Evolutionary conservation across 768 basidiomycete species (phyloP).

Genomic region (Phaffia australis): DNA sequence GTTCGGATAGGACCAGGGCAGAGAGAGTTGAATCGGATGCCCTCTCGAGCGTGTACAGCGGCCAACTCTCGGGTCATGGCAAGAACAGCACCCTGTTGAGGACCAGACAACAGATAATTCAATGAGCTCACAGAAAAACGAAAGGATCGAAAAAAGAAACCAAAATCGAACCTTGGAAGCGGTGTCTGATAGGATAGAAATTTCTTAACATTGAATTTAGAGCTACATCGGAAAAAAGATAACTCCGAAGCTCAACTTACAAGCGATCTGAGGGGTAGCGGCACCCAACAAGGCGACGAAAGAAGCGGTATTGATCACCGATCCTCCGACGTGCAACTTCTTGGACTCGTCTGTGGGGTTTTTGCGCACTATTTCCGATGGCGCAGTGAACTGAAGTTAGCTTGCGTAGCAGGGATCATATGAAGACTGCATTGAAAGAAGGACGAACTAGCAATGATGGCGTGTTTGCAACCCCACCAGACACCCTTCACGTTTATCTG

Average conservation of each 20-base stretch:
- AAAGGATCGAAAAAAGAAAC: constrained; percentile 35
- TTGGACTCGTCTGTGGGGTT: constrained; percentile 74
- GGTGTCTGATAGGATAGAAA: constrained; percentile 52
- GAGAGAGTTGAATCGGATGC: constrained; percentile 87
- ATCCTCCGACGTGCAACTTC: constrained; percentile 57
- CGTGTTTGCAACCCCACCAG: constrained; percentile 99
- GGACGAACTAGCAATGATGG: constrained; percentile 64
- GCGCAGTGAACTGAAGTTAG: neutral
- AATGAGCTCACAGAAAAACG: neutral
- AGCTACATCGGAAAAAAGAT: neutral
- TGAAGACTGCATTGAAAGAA: neutral
- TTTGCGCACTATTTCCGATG: constrained; percentile 26
- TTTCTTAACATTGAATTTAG: neutral
- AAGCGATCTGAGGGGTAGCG: constrained; percentile 96
- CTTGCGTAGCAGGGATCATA: neutral
- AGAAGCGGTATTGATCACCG: constrained; percentile 94
- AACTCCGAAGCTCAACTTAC: constrained; percentile 44
- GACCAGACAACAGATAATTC: neutral
- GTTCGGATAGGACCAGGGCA: constrained; percentile 62
- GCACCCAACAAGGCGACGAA: constrained; percentile 94
- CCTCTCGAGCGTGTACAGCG: constrained; percentile 94
- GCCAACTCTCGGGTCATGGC: constrained; percentile 97
- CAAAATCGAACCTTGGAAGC: constrained; percentile 56
- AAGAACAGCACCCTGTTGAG: constrained; percentile 68
- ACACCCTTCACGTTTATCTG: constrained; percentile 24